Conservation (phyloP, 129 eudicot genomes). For the Cynara cardunculus region DNA sequence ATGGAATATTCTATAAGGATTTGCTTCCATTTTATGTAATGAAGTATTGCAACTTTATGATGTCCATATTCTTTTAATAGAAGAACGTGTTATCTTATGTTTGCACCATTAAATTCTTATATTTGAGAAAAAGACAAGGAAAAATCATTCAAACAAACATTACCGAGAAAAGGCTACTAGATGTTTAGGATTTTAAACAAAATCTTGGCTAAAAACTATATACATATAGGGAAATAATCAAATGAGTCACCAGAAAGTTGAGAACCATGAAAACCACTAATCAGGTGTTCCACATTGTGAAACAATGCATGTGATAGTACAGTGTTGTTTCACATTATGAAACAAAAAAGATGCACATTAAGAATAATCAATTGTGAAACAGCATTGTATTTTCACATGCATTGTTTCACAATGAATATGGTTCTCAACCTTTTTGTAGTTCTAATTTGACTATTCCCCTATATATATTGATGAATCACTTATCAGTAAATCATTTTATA, state of each 20-base stretch:
- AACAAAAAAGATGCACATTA: too few species aligned
- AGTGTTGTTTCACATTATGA: too few species aligned
- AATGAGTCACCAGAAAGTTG: background rate
- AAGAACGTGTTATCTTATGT: background rate
- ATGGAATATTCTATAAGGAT: background rate
- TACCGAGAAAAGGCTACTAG: background rate
- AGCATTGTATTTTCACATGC: too few species aligned
- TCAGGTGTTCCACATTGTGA: background rate
- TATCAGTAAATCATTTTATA: too few species aligned
- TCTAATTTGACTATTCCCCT: too few species aligned
- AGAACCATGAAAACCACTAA: background rate
- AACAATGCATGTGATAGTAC: background rate
- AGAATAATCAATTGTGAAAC: too few species aligned
- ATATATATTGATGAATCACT: too few species aligned
- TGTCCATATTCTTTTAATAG: background rate
- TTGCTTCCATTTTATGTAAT: constrained; percentile 4
- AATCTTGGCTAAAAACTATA: background rate
- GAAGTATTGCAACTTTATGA: background rate
- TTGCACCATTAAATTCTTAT: background rate
- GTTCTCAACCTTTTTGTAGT: too few species aligned
- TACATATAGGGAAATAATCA: background rate
- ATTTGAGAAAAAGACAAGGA: too few species aligned
- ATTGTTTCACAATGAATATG: too few species aligned
- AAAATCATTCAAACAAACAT: background rate
- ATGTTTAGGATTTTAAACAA: background rate